phyloP scores from a whole-genome alignment of 2,329 filamentous ascomycete genomes.

The Diaporthe ampelina region DNA sequence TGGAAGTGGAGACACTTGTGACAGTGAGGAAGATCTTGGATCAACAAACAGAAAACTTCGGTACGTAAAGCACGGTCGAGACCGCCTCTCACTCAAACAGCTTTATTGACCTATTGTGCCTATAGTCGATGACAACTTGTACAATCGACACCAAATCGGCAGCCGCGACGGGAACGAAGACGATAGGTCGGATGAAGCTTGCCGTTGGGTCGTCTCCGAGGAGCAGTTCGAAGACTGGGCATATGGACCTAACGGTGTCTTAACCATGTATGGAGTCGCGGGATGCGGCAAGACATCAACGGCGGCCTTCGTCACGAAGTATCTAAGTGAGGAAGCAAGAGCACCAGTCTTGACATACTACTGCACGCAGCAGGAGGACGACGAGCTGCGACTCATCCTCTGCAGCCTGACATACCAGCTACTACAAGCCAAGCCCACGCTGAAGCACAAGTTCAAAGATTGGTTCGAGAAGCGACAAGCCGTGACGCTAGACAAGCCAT shows the following conservation, averaged over 20 bases:
- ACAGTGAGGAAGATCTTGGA: constrained; percentile 6
- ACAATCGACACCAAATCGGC: constrained; percentile 1
- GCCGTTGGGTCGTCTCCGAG: background rate
- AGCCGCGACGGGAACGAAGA: background rate
- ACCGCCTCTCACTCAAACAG: fast-evolving
- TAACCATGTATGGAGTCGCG: constrained; percentile 10
- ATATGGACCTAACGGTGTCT: background rate
- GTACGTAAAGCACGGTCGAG: background rate
- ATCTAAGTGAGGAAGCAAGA: background rate
- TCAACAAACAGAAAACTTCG: background rate
- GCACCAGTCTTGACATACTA: background rate
- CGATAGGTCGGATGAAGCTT: constrained; percentile 6
- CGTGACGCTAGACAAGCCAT: background rate
- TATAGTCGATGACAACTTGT: constrained; percentile 19
- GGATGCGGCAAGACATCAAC: constrained; percentile 13
- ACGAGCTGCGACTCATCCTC: background rate
- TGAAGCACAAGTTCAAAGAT: background rate
- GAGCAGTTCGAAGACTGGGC: constrained; percentile 2
- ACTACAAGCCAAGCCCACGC: background rate
- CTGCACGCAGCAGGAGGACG: background rate
- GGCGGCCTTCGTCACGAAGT: background rate
- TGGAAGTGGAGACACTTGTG: constrained; percentile 8
- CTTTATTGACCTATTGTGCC: background rate
- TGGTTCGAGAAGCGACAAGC: constrained; percentile 3
- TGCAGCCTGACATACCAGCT: constrained; percentile 2